Evolutionary conservation across 179 eudicot genomes (phyloP), one percentile per base, ranked within the genome.

Genomic region (Beta lomatogona): DNA sequence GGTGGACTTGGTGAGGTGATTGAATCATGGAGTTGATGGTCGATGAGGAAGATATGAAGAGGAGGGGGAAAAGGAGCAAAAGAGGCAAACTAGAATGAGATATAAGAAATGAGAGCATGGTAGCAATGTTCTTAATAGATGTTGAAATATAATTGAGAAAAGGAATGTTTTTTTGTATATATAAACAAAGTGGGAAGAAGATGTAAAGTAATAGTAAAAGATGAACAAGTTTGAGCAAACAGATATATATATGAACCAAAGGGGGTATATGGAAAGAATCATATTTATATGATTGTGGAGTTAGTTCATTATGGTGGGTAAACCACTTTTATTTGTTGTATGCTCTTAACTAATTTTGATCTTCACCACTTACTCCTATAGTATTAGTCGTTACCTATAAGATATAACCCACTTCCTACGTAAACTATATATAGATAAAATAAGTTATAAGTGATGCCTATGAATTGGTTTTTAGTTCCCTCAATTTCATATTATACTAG

Each of bases 31-130:
- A 21, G 48, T 77, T 46, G 58, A 13, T n/a, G 21, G 71, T 53
- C 14, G 78, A 84, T 77, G 83, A 76, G 1, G 90, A 85, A 21
- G 78, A 68, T 46, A 82, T 63, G 44, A 72, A 45, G 19, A 89
- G 66, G 28, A 82, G 36, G 16, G 44, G 70, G 69, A 71, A 71
- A 64, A 92, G 82, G 80, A 87, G 46, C 61, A 77, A 75, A 15
- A 80, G n/a, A 67, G 81, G 64, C 41, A 87, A 71, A 48, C 52
- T 48, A 67, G 76, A 19, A 55, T 45, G 0, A 19, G 6, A 66
- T 10, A 58, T 77, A 41, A 65, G 79, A 81, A 77, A 81, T 63
- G 80, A 69, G 46, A 46, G 22, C 87, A 81, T 81, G 67, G 15
- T 81, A n/a, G 67, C 9, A 63, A 65, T 77, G n/a, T 16, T 53